Conservation (phyloP, 2,329 filamentous ascomycete genomes). For the Clonostachys solani region DNA sequence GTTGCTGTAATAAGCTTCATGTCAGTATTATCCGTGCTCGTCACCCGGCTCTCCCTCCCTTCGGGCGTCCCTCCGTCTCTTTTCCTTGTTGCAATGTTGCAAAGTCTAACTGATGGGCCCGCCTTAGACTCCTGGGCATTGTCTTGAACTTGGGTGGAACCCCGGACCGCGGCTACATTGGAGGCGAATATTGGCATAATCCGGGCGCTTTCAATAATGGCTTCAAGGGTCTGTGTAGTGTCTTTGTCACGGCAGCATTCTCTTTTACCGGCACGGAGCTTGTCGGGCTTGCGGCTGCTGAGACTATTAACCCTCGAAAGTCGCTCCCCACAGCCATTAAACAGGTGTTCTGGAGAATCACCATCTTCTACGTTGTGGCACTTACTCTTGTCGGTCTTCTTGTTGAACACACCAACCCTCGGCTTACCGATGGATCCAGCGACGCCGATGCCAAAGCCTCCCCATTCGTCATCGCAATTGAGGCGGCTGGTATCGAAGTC, state of each 20-base stretch:
- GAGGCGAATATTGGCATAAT: conserved; percentile 68
- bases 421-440: conserved; percentile 52
- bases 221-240: conserved; percentile 77
- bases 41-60: conserved; percentile 16
- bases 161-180: conserved; percentile 71
- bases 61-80: background rate
- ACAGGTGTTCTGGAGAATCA: conserved; percentile 93
- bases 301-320: conserved; percentile 75
- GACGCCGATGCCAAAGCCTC: conserved; percentile 70
- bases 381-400: conserved; percentile 77
- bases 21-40: conserved; percentile 36
- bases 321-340: conserved; percentile 83
- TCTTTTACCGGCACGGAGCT: conserved; percentile 73
- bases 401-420: conserved; percentile 66
- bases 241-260: conserved; percentile 74
- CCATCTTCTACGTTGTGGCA: conserved; percentile 83
- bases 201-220: conserved; percentile 84
- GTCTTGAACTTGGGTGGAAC: conserved; percentile 82
- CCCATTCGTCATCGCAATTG: conserved; percentile 90
- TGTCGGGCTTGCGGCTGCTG: conserved; percentile 72
- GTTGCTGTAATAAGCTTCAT: conserved; percentile 85
- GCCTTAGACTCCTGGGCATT: conserved; percentile 76
- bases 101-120: background rate
- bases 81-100: conserved; percentile 5
- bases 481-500: conserved; percentile 74